Evolutionary conservation across 257 asterid genomes (phyloP), one percentile per base, ranked within the genome.

Genomic region (Penstemon barbatus): DNA sequence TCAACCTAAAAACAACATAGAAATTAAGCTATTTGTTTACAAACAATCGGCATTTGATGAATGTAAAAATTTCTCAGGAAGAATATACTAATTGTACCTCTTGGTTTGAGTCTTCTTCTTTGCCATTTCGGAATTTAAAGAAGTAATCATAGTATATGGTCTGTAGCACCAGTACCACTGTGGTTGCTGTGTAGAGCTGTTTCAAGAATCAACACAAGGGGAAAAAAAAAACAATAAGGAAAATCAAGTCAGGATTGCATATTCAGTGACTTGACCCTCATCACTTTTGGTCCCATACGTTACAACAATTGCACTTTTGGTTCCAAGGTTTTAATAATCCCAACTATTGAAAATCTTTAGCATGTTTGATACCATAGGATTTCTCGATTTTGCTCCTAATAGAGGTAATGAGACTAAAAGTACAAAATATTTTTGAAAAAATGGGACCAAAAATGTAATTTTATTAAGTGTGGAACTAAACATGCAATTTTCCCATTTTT

Each of bases 101-200:
- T 75, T 73, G 80, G 40, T 36, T 56, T 8, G 86, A 51, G 8
- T 78, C 77, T 15, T 70, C 65, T 37, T 55, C 76, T 25, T 61
- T 70, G 46, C 58, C 19, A 49, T 81, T 80, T 79, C 76, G 62
- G 75, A 79, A 78, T 54, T 43, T 83, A 45, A 69, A 75, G 8
- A 80, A 57, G 76, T 88, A 74, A 71, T 87, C 97, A 54, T 90
- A 93, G 73, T 91, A 89, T 59, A 90, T 37, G 80, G 87, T 80
- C 76, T 93, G 99, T 54, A 90, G 51, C 75, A 93, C 96, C 50
- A 93, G 75, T 1, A 91, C 75, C 25, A 88, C 65, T 37, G 97
- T 90, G 48, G 89, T 81, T 36, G 73, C 7, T 3, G 96, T 83
- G 79, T 91, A 91, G 10, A 94, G 95, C 99, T 94, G 88, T 57